Conservation (phyloP, 2,329 filamentous ascomycete genomes). For the Knufia petricola region DNA sequence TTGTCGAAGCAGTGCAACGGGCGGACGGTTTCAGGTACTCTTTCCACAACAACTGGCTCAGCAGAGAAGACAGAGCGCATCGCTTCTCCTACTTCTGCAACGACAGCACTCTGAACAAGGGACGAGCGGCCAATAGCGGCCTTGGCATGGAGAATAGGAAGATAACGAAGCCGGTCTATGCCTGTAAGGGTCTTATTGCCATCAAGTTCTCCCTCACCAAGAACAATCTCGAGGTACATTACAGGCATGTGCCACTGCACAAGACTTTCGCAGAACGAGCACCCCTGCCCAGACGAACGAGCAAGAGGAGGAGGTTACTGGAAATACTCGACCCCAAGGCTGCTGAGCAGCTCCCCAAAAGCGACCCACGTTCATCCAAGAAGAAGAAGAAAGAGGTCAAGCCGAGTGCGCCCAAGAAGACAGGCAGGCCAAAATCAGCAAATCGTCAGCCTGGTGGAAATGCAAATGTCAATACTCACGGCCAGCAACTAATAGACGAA, state of each 20-base stretch:
- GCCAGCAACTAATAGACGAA: background rate
- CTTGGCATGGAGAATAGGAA: constrained; percentile 13
- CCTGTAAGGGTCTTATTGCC: constrained; percentile 17
- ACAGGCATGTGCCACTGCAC: constrained; percentile 21
- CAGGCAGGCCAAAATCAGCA: constrained; percentile 1
- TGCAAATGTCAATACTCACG: background rate
- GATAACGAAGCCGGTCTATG: constrained; percentile 19
- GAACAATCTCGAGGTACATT: constrained; percentile 18
- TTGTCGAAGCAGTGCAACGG: constrained; percentile 15
- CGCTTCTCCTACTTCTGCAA: constrained; percentile 22
- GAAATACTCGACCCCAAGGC: constrained; percentile 20
- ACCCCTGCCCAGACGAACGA: constrained; percentile 15
- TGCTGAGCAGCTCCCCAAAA: background rate
- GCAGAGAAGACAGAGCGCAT: constrained; percentile 19
- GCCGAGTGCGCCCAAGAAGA: constrained; percentile 8
- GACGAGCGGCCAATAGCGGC: constrained; percentile 20
- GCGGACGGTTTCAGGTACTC: constrained; percentile 20
- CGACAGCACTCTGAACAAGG: constrained; percentile 20
- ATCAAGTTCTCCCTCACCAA: constrained; percentile 23
- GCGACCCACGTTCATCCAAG: too few species aligned
- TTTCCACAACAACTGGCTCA: constrained; percentile 22
- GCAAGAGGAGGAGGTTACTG: constrained; percentile 15
- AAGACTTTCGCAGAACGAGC: constrained; percentile 20
- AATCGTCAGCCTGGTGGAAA: constrained; percentile 8
- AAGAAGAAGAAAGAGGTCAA: background rate